Percentiles rank a stretch among this genome's conserved stretches.
Conservation (phyloP, 2,329 filamentous ascomycete species). For the Xylaria sp. region DNA sequence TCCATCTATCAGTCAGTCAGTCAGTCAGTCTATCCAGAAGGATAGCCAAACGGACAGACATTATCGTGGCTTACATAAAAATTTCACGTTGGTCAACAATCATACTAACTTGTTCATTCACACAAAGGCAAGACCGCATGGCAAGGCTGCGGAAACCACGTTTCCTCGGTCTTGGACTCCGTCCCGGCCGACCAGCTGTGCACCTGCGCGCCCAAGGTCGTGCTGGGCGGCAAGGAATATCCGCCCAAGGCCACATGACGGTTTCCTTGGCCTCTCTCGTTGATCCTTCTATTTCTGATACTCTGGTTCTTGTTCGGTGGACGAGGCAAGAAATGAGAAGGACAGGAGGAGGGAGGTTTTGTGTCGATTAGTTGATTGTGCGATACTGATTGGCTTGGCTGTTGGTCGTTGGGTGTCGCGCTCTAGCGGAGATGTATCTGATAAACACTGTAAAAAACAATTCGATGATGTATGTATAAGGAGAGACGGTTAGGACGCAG, state of each 20-base stretch:
- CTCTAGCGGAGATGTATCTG: too few species aligned
- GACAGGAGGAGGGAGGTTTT: too few species aligned
- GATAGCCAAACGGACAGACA: too few species aligned
- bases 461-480: neutral
- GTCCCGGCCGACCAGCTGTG: conserved; percentile 71
- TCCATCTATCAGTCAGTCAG: neutral
- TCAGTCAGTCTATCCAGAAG: neutral
- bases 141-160: conserved; percentile 73
- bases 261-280: conserved; percentile 29
- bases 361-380: too few species aligned
- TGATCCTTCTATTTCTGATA: neutral
- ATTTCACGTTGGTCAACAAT: neutral
- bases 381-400: too few species aligned
- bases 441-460: too few species aligned
- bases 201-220: conserved; percentile 71
- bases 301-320: neutral
- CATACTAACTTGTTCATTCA: neutral
- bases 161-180: conserved; percentile 70
- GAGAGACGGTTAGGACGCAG: too few species aligned
- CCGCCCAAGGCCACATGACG: conserved; percentile 67
- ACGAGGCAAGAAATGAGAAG: neutral
- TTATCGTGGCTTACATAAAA: neutral
- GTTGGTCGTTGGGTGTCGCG: too few species aligned
- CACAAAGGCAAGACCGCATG: conserved; percentile 67
- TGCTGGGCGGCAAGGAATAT: conserved; percentile 70